Base-by-base conservation (phyloP, 208 protist genomes). In the Angomonas deanei region DNA sequence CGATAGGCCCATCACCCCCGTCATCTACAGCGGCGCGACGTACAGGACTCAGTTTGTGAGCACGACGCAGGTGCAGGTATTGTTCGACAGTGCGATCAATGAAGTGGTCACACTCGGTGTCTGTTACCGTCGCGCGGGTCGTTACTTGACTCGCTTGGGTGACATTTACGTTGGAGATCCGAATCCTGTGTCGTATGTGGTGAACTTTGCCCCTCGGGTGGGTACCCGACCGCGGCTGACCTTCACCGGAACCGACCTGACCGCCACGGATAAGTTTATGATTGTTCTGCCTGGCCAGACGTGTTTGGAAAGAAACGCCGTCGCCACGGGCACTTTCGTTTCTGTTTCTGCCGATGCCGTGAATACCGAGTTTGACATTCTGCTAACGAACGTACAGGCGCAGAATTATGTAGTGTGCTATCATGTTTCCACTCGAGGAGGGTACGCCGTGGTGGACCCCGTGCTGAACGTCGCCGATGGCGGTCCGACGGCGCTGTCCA, bases 391-490 rank as follows among this genome's bases (percentile, higher is more conserved):
- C 38, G 65, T 88, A 0, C 19, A 31, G n/a, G 69, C 50, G 39
- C 67, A 67, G 31, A 57, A 28, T 27, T 93, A 92, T 72, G 80
- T 68, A 1, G 84, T 96, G 13, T 96, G 91, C 71, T 96, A 96
- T 68, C 23, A 77, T 8, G 61, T 84, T 21, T 57, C 72, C 27
- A 72, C 67, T 13, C 57, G 73, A n/a, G 61, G 52, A 10, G 84
- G 72, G 31, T 93, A 88, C 64, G 77, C 72, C 0, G 72, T 72
- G 39, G 86, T 94, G 54, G 30, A 34, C 1, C 64, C 72, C 15
- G 21, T 52, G 52, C 66, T 96, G 26, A 36, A 33, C 2, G 83
- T 96, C 17, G 59, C 76, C 15, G 32, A 83, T 0, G 83, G 83
- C 47, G 85, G 84, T 6, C 85, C 87, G 30, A 57, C 72, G 1